Evolutionary conservation across 306 rosid species (phyloP).

Genomic region (Coriaria nepalensis): DNA sequence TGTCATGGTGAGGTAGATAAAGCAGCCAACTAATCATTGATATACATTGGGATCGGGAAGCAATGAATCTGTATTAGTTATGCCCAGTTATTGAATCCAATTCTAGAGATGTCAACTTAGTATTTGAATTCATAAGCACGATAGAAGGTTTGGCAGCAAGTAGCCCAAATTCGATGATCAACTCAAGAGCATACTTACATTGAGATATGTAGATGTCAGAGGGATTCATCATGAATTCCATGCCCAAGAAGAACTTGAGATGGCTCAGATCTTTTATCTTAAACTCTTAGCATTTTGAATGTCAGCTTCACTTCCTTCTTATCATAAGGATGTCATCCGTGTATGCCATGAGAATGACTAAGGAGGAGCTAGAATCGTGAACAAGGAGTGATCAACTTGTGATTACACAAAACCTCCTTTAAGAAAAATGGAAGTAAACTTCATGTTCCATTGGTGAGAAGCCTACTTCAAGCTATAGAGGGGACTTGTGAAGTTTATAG

Average conservation of each 20-base stretch:
- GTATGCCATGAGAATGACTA: no score
- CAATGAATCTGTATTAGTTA: no score
- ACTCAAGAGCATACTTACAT: slow-evolving; percentile 2
- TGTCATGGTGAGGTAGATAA: not conserved
- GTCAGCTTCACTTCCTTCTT: no score
- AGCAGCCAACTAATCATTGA: not conserved
- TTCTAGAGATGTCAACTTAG: not conserved
- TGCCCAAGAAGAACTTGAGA: not conserved
- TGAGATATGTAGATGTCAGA: slow-evolving; percentile 4
- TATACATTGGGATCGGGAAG: not conserved
- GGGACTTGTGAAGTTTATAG: not conserved
- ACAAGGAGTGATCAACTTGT: no score
- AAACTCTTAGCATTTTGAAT: no score
- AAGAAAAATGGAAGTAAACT: not conserved
- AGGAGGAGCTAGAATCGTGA: no score
- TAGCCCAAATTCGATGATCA: not conserved
- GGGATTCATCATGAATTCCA: not conserved
- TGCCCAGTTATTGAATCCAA: no score
- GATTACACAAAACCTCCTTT: no score
- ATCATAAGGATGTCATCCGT: no score
- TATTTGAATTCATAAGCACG: not conserved
- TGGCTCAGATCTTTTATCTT: not conserved
- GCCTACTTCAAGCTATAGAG: slow-evolving; percentile 6
- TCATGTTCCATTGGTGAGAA: not conserved
- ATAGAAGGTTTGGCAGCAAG: not conserved